A percentile compares a stretch with the other conserved stretches of the same genome.
These are phyloP conservation scores for Acacia concinna DNA, from an alignment of 331 rosid genomes.

Conservation along the genomic window DNA sequence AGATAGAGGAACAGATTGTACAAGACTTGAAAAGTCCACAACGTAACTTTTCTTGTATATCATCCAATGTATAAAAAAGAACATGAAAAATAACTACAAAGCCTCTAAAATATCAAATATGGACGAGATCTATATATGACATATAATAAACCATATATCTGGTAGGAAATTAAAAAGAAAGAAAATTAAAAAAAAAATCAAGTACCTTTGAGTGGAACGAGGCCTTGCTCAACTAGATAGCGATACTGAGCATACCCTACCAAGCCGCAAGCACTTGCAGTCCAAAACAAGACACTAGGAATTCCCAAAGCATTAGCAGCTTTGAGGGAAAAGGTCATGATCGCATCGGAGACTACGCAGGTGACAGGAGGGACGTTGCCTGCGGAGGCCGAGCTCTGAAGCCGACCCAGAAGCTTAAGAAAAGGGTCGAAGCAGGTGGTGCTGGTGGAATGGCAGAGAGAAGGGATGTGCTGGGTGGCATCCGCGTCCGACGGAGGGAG, in stretches of 20 bases:
- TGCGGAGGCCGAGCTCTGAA: background rate
- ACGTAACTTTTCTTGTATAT: no score
- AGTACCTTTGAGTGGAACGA: background rate
- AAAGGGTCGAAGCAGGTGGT: background rate
- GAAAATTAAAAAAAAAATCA: no score
- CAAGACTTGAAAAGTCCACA: no score
- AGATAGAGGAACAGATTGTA: no score
- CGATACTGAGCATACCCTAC: background rate
- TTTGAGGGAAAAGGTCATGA: background rate
- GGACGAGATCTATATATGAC: no score
- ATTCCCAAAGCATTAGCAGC: background rate
- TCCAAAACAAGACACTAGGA: background rate
- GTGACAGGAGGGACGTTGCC: background rate
- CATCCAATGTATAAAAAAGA: no score
- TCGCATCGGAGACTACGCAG: background rate
- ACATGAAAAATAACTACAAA: no score
- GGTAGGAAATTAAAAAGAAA: no score
- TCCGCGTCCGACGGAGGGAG: constrained; percentile 14
- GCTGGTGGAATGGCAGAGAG: constrained; percentile 2
- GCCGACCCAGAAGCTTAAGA: background rate
- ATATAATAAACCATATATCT: no score
- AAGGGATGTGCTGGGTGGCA: constrained; percentile 8
- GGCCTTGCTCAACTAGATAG: background rate
- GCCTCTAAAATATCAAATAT: no score
- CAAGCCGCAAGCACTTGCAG: constrained; percentile 1